Evolutionary conservation across 441 rosid species (phyloP).

Genomic region (Populus tomentosa): DNA sequence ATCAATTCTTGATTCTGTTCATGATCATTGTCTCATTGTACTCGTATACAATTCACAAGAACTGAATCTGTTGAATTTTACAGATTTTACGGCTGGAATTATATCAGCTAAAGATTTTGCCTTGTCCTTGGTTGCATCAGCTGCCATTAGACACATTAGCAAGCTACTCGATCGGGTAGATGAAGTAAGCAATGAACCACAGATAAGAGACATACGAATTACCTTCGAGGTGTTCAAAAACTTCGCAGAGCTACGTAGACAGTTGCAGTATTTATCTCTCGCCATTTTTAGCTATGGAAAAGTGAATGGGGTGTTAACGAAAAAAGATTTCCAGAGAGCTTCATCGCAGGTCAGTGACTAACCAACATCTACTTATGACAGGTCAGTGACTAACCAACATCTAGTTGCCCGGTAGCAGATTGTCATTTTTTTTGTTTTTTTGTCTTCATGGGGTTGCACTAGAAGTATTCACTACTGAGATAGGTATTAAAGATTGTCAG

Average conservation of each 20-base stretch:
- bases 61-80: slow-evolving; percentile 10
- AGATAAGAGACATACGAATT: slow-evolving; percentile 46
- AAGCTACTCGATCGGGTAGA: slow-evolving; percentile 68
- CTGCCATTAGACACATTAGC: slow-evolving; percentile 59
- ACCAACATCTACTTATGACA: not conserved
- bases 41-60: not conserved
- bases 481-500: not conserved
- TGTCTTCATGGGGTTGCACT: not conserved
- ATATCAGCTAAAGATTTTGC: slow-evolving; percentile 90
- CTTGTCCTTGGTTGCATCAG: slow-evolving; percentile 82
- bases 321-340: slow-evolving; percentile 75
- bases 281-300: slow-evolving; percentile 81
- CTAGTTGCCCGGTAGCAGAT: not conserved
- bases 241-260: slow-evolving; percentile 68
- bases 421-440: no score
- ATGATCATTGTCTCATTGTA: not conserved
- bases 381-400: not conserved
- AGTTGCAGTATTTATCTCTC: slow-evolving; percentile 63
- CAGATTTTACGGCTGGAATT: slow-evolving; percentile 60
- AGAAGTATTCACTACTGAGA: not conserved
- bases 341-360: slow-evolving; percentile 27
- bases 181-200: slow-evolving; percentile 36
- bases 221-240: slow-evolving; percentile 61
- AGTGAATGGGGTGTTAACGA: slow-evolving; percentile 54
- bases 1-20: not conserved